Evolutionary conservation across 2,329 filamentous ascomycete genomes (phyloP), one percentile per base, ranked within the genome.

Genomic region (Fusarium camptoceras): DNA sequence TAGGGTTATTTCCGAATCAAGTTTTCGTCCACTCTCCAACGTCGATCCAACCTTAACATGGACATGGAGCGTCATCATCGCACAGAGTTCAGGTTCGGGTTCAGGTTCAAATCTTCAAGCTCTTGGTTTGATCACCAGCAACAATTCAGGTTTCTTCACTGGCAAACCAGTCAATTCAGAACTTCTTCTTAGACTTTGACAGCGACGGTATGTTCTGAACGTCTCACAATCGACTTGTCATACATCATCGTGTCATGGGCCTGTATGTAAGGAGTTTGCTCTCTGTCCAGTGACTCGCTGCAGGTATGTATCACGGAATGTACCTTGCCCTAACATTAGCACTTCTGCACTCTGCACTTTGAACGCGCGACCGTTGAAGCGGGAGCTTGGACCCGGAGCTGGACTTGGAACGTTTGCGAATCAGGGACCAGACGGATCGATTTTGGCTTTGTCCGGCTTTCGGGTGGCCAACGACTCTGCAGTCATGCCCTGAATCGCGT

Each of bases 141-240:
- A 47, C 30, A 61, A 47, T 58, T 47, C 56, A 59, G 41, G 47
- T 51, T 64, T 30, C 39, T 22, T 51, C 25, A 27, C 30, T 27
- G 42, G 20, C 12, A 15, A 41, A 62, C 28, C 51, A 42, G 24
- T 18, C 47, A 63, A 24, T 46, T 25, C 22, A 54, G 28, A 25
- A 46, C 27, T 15, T 48, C 37, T 49, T 22, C 61, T 49, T 60
- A n/a, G 37, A 47, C 48, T 48, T 51, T 27, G 31, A 20, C 24
- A 37, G 28, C 25, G 20, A 34, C 24, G 34, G 63, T 39, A 53
- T 30, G 30, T 47, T 39, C 64, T 54, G 24, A 56, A 64, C 56
- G 66, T 74, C 59, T 58, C 71, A 75, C 62, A 75, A 73, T 75
- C 69, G 57, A 72, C 64, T 64, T 75, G 71, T 75, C 73, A 72